These are phyloP conservation scores for Allantophomopsis lycopodina DNA, from an alignment of 2,329 filamentous ascomycete genomes.

Conservation along the genomic window DNA sequence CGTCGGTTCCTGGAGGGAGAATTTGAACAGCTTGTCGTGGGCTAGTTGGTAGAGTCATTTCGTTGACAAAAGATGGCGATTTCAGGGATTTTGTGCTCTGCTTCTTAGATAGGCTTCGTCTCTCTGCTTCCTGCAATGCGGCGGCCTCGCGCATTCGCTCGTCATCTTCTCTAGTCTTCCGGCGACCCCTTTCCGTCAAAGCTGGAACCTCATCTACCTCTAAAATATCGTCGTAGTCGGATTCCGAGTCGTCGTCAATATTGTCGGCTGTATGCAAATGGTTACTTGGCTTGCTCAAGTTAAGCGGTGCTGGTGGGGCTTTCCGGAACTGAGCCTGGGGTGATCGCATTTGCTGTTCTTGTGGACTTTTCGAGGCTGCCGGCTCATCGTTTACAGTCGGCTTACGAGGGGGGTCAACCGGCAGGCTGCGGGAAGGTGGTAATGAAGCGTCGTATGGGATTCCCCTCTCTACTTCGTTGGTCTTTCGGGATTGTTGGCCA, in stretches of 20 bases:
- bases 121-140: constrained; percentile 53
- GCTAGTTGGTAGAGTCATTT: constrained; percentile 23
- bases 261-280: constrained; percentile 28
- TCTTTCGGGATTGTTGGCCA: constrained; percentile 28
- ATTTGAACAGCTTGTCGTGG: constrained; percentile 20
- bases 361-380: constrained; percentile 11
- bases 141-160: constrained; percentile 62
- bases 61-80: constrained; percentile 25
- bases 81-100: constrained; percentile 39
- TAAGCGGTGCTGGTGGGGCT: constrained; percentile 71
- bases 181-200: constrained; percentile 50
- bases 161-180: constrained; percentile 79
- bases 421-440: constrained; percentile 40
- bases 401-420: constrained; percentile 24
- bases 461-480: constrained; percentile 25
- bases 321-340: constrained; percentile 57
- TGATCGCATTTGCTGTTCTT: constrained; percentile 30
- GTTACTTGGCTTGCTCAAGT: constrained; percentile 40
- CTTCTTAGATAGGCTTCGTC: constrained; percentile 62
- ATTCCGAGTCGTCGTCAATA: constrained; percentile 52
- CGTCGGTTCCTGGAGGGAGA: constrained; percentile 13
- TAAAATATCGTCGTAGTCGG: constrained; percentile 70
- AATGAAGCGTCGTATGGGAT: constrained; percentile 36
- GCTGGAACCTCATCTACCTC: constrained; percentile 50
- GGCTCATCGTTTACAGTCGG: constrained; percentile 23